Percentiles rank a stretch among this genome's conserved stretches.
These are phyloP conservation scores for Neonectria ditissima DNA, from an alignment of 2,329 filamentous ascomycete genomes.

Conservation along the genomic window DNA sequence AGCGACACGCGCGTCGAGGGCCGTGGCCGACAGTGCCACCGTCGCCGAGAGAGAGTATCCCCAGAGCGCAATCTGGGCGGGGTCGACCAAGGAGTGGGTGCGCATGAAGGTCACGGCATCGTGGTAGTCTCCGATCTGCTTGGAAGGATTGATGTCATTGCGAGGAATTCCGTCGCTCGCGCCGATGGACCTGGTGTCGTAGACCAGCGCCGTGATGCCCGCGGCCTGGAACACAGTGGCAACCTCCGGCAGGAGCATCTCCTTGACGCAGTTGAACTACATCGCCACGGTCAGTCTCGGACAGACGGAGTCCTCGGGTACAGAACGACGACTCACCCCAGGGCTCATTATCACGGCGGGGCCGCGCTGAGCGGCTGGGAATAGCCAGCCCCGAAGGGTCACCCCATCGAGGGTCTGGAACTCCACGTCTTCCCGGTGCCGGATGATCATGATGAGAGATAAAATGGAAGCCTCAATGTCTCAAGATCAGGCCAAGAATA, in stretches of 20 bases:
- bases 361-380: conserved; percentile 42
- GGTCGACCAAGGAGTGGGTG: conserved; percentile 53
- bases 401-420: conserved; percentile 56
- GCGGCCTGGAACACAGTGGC: conserved; percentile 48
- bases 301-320: not conserved
- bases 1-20: conserved; percentile 43
- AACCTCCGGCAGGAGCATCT: conserved; percentile 48
- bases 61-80: conserved; percentile 43
- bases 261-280: conserved; percentile 43
- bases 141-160: conserved; percentile 51
- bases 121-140: conserved; percentile 48
- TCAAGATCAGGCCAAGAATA: not conserved
- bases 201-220: conserved; percentile 51
- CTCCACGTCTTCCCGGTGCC: conserved; percentile 47
- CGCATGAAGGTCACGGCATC: conserved; percentile 58
- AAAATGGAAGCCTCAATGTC: not conserved
- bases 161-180: conserved; percentile 53
- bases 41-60: conserved; percentile 48
- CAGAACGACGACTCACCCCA: conserved; percentile 37
- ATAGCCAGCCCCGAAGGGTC: conserved; percentile 53
- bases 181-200: conserved; percentile 52
- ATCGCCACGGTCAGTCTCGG: not conserved
- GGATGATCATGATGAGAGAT: conserved; percentile 21
- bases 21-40: conserved; percentile 43
- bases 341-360: conserved; percentile 47